Base-by-base conservation (phyloP, 2,329 filamentous ascomycete genomes). In the Talaromyces albobiverticillius region DNA sequence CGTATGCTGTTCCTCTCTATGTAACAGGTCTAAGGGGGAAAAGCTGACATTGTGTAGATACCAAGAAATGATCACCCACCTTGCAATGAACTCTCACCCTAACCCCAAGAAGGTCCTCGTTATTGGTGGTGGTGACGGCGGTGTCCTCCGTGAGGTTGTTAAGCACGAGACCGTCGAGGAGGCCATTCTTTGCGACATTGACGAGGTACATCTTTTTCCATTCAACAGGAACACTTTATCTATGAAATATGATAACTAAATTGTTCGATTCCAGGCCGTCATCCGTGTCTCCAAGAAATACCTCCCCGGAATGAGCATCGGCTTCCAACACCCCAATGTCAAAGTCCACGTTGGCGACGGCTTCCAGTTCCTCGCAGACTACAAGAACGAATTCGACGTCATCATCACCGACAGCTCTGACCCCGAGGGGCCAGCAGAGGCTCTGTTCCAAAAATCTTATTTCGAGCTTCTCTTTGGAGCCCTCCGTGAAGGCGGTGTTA, bases 11-110 rank as follows among this genome's bases (percentile, higher is more conserved):
- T n/a, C n/a, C n/a, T n/a, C n/a, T n/a, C n/a, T n/a, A n/a, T n/a
- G n/a, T n/a, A n/a, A n/a, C n/a, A n/a, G n/a, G n/a, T n/a, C n/a
- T n/a, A n/a, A n/a, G n/a, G n/a, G n/a, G n/a, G n/a, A n/a, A n/a
- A n/a, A n/a, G n/a, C n/a, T n/a, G n/a, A n/a, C 7, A 31, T n/a
- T 22, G 20, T 16, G 25, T 60, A 82, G 79, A 67, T 96, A 96
- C 85, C 94, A 99, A 82, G 94, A 99, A 84, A 99, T 99, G 94
- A 99, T 99, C 77, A 92, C 93, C 65, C 91, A 99, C 79, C 83
- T 99, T 64, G 94, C 91, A 77, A 90, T 99, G 88, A 94, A 95
- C 84, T 90, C 93, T 51, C 94, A 99, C 84, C 94, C 94, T 64
- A 86, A 95, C 82, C 94, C 94, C 71, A 94, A 97, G 85, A 95